Percentiles rank a stretch among this genome's conserved stretches.
phyloP scores from a whole-genome alignment of 371 early-diverging fungal species.

The Aphelidium insulamus region DNA sequence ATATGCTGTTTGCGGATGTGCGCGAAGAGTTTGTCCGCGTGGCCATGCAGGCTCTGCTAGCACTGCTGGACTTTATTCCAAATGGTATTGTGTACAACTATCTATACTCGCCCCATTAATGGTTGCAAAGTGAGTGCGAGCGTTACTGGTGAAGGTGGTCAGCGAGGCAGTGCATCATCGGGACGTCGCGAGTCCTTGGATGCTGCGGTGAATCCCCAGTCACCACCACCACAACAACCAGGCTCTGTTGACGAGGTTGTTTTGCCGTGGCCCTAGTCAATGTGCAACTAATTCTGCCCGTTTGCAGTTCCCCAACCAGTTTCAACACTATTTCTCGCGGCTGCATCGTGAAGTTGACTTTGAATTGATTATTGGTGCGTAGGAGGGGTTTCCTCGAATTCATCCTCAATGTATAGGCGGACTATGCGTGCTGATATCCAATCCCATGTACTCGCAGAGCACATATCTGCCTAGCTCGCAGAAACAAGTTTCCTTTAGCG shows the following conservation, averaged over 20 bases:
- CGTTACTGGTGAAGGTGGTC: too few species aligned
- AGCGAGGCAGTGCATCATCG: too few species aligned
- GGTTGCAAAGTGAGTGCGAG: too few species aligned
- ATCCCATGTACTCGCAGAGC: slow-evolving; percentile 25
- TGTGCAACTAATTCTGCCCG: too few species aligned
- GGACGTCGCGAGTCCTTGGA: too few species aligned
- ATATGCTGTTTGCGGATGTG: slow-evolving; percentile 40
- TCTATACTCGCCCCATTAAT: too few species aligned
- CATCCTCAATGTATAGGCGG: neutral
- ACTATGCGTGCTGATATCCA: neutral
- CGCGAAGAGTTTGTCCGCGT: slow-evolving; percentile 42
- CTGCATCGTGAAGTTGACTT: slow-evolving; percentile 57
- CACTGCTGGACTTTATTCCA: slow-evolving; percentile 51
- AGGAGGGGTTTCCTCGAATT: neutral
- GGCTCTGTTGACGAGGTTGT: too few species aligned
- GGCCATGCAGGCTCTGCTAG: slow-evolving; percentile 37
- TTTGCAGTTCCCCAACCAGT: too few species aligned
- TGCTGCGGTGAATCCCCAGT: too few species aligned
- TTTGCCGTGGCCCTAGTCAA: too few species aligned
- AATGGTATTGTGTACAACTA: too few species aligned
- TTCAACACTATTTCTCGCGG: slow-evolving; percentile 43
- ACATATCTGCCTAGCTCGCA: slow-evolving; percentile 56
- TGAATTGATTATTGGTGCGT: slow-evolving; percentile 32
- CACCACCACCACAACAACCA: too few species aligned
- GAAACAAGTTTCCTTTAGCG: slow-evolving; percentile 34